Conservation (phyloP, 805 yeast species). For the Candida sanyiensis region DNA sequence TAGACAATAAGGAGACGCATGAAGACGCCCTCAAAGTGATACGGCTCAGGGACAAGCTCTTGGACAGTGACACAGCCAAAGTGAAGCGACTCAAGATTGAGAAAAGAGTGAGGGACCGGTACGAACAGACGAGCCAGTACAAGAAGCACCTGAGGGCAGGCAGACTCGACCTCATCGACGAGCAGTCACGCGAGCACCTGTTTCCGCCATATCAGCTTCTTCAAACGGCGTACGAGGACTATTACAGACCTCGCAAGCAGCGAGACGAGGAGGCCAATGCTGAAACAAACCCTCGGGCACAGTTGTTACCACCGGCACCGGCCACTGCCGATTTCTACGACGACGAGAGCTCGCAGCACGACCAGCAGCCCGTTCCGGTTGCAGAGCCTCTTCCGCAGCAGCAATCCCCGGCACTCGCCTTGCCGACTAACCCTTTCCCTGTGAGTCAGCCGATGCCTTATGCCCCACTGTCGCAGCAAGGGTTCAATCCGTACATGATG, state of each 20-base stretch:
- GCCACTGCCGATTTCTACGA: constrained; percentile 12
- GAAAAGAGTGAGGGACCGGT: constrained; percentile 17
- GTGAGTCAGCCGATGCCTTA: no score
- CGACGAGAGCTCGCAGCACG: constrained; percentile 4
- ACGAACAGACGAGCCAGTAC: constrained; percentile 18
- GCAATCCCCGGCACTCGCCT: no score
- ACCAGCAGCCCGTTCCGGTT: neutral
- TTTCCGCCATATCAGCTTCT: constrained; percentile 15
- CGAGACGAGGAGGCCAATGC: constrained; percentile 10
- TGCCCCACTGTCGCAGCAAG: no score
- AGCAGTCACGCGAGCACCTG: constrained; percentile 10
- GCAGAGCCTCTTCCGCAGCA: neutral
- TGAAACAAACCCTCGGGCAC: neutral
- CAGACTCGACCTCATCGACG: constrained; percentile 22
- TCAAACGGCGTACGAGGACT: constrained; percentile 19
- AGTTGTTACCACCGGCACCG: neutral
- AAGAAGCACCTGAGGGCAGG: constrained; percentile 21
- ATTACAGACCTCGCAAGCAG: constrained; percentile 20
- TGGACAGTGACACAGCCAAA: constrained; percentile 5
- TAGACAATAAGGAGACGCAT: constrained; percentile 6
- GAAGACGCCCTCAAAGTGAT: constrained; percentile 16
- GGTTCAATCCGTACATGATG: no score
- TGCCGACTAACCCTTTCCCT: no score
- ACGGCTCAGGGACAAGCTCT: constrained; percentile 14
- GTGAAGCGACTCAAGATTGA: constrained; percentile 18